Evolutionary conservation across 768 basidiomycete species (phyloP), one percentile per base, ranked within the genome.

Genomic region (Heimioporus sp.): DNA sequence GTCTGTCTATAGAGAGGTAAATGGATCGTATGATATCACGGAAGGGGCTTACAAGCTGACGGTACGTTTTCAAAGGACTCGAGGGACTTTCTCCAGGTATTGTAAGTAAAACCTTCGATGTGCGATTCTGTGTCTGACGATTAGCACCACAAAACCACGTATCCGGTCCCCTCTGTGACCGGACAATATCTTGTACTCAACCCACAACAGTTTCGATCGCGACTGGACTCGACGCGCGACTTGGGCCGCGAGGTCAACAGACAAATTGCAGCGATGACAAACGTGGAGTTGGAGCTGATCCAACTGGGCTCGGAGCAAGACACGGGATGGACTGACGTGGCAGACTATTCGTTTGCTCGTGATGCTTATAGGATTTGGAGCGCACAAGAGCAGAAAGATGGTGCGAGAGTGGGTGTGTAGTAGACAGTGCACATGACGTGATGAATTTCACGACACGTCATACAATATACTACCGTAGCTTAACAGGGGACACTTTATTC

Each of bases 131-230:
- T 36, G 19, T 41, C 32, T 42, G n/a, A 41, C 32, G 38, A 10
- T 16, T 4, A 17, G 16, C 4, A 36, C 2, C 9, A 10, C n/a
- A 52, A 46, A 20, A 43, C 47, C 5, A 1, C 51, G 36, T 52
- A 35, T 34, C 46, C 46, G 3, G 3, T 51, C 1, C 37, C 45
- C 2, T 32, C 49, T 0, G 17, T 45, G 28, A 5, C 39, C 12
- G 49, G 49, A 8, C 49, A 44, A 32, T 43, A 43, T 20, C 43
- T 51, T 15, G 19, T 51, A 21, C 36, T 51, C 37, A 51, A 51
- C 19, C 36, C 38, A 15, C 49, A 43, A 19, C 10, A 5, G 5
- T 51, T 31, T 3, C 45, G 32, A 8, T 10, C 40, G n/a, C 34
- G 28, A 20, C 36, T 8, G 5, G 5, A 37, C 28, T 37, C 41